phyloP scores from a whole-genome alignment of 345 rosid genomes.

The Corymbia maculata region DNA sequence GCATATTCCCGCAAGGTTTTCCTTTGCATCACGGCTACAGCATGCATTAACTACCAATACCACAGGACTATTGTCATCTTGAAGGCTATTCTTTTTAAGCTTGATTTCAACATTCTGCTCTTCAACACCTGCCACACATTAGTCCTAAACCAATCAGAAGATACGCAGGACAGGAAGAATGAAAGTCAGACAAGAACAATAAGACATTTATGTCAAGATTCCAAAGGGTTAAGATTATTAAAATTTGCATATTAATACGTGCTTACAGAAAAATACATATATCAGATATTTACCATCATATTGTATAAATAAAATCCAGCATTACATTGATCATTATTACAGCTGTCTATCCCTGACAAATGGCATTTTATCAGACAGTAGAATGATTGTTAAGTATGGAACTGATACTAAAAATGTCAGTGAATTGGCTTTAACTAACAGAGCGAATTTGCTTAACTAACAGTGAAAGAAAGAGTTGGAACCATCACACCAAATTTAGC shows the following conservation, averaged over 20 bases:
- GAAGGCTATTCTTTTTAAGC: conserved; percentile 41
- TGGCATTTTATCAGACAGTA: neutral
- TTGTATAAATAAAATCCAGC: neutral
- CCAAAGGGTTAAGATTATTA: neutral
- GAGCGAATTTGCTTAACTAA: neutral
- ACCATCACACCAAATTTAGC: neutral
- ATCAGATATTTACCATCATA: neutral
- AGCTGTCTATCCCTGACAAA: neutral
- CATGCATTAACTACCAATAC: conserved; percentile 62
- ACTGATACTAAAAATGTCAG: neutral
- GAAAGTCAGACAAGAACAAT: neutral
- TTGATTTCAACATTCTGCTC: conserved; percentile 58
- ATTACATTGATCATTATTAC: neutral
- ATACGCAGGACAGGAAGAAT: neutral
- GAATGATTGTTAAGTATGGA: neutral
- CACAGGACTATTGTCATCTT: conserved; percentile 40
- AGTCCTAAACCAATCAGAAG: neutral
- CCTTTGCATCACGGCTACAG: conserved; percentile 51
- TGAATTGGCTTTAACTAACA: neutral
- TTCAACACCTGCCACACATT: conserved; percentile 48
- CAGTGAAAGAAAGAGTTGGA: neutral
- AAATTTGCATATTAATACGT: neutral
- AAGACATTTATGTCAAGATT: neutral
- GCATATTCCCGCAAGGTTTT: conserved; percentile 63
- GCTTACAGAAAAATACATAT: neutral